These are phyloP conservation scores for Komagataella pseudopastoris DNA, from an alignment of 805 yeast genomes.

Conservation along the genomic window DNA sequence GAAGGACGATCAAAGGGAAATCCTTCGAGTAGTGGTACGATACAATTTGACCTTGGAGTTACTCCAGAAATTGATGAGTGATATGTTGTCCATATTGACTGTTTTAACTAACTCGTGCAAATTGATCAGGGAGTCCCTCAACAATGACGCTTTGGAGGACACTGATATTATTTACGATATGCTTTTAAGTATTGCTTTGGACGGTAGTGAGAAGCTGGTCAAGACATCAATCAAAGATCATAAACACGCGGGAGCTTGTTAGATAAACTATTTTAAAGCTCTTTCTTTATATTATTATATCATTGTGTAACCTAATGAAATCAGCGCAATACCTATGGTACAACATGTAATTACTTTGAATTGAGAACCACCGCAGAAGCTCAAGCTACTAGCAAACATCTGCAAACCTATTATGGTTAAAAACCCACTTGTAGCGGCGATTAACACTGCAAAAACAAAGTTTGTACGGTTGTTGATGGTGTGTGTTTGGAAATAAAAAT, in stretches of 20 bases:
- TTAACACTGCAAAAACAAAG: conserved; percentile 43
- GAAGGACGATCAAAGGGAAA: conserved; percentile 36
- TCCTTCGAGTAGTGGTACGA: conserved; percentile 76
- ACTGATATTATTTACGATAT: conserved; percentile 29
- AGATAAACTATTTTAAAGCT: too few relatives aligned
- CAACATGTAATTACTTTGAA: conserved; percentile 45
- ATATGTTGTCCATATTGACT: conserved; percentile 38
- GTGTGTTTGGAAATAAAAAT: conserved; percentile 25
- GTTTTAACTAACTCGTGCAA: conserved; percentile 35
- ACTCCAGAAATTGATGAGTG: conserved; percentile 50
- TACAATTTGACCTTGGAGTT: conserved; percentile 49
- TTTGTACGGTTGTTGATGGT: conserved; percentile 21
- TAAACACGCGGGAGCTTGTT: background rate
- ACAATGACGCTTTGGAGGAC: conserved; percentile 11
- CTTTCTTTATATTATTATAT: conserved; percentile 7
- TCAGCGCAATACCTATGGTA: conserved; percentile 42
- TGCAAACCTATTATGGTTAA: conserved; percentile 69
- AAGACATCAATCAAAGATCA: background rate
- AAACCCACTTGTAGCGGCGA: conserved; percentile 76
- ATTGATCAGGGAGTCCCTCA: conserved; percentile 20
- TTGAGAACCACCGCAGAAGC: conserved; percentile 58
- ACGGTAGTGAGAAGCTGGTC: conserved; percentile 18
- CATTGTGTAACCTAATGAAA: conserved; percentile 31
- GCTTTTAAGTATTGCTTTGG: conserved; percentile 40
- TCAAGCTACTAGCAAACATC: conserved; percentile 74